Conservation (phyloP, 306 rosid species). For the Chamaecrista fasciculata region DNA sequence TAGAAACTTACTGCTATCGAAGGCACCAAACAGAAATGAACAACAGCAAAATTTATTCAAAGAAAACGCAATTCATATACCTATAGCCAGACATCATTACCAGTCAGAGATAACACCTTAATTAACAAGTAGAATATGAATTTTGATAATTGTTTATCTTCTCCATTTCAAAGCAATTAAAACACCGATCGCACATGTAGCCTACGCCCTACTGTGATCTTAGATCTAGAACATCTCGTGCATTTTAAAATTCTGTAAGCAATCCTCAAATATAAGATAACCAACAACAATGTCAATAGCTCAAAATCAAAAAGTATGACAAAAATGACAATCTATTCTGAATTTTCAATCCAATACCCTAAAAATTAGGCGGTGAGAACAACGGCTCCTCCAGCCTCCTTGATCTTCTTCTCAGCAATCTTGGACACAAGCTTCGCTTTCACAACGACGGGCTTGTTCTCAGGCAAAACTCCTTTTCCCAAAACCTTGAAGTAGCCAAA, state of each 20-base stretch:
- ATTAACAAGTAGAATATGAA: no score
- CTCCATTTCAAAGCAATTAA: background rate
- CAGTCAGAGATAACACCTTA: no score
- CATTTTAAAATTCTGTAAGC: background rate
- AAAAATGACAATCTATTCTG: background rate
- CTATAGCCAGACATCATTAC: background rate
- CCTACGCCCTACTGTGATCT: background rate
- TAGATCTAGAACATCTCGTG: constrained; percentile 4
- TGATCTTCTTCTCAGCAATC: constrained; percentile 79
- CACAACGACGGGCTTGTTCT: constrained; percentile 58
- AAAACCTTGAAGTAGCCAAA: constrained; percentile 71
- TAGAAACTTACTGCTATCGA: background rate
- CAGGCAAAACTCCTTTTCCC: constrained; percentile 69
- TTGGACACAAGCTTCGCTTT: constrained; percentile 73
- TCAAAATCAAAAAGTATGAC: background rate
- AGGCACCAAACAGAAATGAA: background rate
- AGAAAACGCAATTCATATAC: background rate
- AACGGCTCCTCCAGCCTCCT: constrained; percentile 77
- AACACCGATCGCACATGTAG: background rate
- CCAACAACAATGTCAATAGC: background rate
- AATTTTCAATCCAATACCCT: constrained; percentile 9
- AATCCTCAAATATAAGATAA: background rate
- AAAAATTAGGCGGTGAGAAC: constrained; percentile 58
- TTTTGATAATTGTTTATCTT: background rate
- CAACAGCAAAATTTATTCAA: background rate